Base-by-base conservation (phyloP, 768 basidiomycete species). In the Termitomyces sp. region DNA sequence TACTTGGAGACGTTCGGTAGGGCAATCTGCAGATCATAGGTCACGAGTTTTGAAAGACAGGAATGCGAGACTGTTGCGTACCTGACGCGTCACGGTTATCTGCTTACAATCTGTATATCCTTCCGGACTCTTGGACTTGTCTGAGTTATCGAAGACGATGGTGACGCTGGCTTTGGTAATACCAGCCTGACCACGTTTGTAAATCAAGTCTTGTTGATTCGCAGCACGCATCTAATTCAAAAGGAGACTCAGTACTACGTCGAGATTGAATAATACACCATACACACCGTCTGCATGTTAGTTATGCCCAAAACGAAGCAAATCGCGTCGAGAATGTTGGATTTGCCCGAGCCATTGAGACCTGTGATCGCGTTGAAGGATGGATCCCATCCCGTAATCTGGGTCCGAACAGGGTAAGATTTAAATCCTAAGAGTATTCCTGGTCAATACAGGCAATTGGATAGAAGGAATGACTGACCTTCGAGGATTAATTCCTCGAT, bases 301-400 rank as follows among this genome's bases (percentile, higher is more conserved):
- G 95, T 98, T 62, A 98, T 91, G 16, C 97, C 97, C 19, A 99
- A 80, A 16, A 98, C 97, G 69, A 99, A 99, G 73, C 95, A 97
- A 72, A 98, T 98, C 57, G 97, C 95, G 76, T 99, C 97, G 60
- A 99, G 84, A 65, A 99, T 98, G 75, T 99, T 99, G 57, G 94
- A 97, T 77, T 99, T 98, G 64, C 96, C 96, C 0, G 94, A 96
- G 2, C 93, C 94, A 76, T 94, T 94, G 62, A 92, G 82, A 45
- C 95, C 95, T 5, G 94, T 97, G 72, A 99, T 98, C 5, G 97
- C 97, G 69, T 98, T 98, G 82, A 99, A 99, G 4, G 93, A 96
- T 6, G 91, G 74, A 68, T 98, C 96, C 94, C 97, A 99, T 59
- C 95, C 96, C 0, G 88, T 88, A 59, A 99, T 96, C 64, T 91